Conservation (phyloP, 306 rosid genomes). For the Potentilla sterilis region DNA sequence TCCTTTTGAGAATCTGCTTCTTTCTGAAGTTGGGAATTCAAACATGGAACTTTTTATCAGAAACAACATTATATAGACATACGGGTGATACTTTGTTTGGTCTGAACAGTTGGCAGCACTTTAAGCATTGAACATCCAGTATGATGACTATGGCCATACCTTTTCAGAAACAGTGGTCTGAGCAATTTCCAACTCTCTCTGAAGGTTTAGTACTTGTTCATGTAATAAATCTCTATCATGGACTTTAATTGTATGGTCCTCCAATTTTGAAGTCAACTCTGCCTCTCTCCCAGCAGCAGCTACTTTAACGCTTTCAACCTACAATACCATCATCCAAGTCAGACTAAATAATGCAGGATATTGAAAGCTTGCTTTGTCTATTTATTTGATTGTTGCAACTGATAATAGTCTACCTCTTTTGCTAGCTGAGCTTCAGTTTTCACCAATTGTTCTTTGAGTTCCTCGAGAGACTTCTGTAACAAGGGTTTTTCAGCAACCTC, state of each 20-base stretch:
- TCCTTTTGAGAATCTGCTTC: slow-evolving; percentile 56
- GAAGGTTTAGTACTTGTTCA: slow-evolving; percentile 61
- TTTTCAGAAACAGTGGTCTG: slow-evolving; percentile 47
- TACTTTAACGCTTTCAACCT: slow-evolving; percentile 60
- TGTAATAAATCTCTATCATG: slow-evolving; percentile 51
- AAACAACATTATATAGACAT: neutral
- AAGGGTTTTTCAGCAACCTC: slow-evolving; percentile 60
- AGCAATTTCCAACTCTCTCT: slow-evolving; percentile 62
- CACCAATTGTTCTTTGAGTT: slow-evolving; percentile 57
- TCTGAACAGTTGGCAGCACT: neutral
- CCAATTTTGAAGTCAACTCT: slow-evolving; percentile 58
- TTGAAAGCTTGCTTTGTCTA: neutral
- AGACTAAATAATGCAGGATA: slow-evolving; percentile 10
- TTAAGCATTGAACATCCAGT: neutral
- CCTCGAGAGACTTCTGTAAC: slow-evolving; percentile 53
- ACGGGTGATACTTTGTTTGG: neutral
- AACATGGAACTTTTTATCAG: slow-evolving; percentile 18
- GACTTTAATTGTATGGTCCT: slow-evolving; percentile 46
- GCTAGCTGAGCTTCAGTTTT: slow-evolving; percentile 58
- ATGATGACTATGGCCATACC: slow-evolving; percentile 37
- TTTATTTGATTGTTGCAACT: slow-evolving; percentile 8
- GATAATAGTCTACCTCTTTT: slow-evolving; percentile 58
- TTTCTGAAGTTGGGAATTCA: slow-evolving; percentile 44
- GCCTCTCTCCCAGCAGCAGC: slow-evolving; percentile 62
- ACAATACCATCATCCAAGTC: slow-evolving; percentile 24